phyloP scores from a whole-genome alignment of 768 basidiomycete species.

The Boletus rufocinnamomeus region DNA sequence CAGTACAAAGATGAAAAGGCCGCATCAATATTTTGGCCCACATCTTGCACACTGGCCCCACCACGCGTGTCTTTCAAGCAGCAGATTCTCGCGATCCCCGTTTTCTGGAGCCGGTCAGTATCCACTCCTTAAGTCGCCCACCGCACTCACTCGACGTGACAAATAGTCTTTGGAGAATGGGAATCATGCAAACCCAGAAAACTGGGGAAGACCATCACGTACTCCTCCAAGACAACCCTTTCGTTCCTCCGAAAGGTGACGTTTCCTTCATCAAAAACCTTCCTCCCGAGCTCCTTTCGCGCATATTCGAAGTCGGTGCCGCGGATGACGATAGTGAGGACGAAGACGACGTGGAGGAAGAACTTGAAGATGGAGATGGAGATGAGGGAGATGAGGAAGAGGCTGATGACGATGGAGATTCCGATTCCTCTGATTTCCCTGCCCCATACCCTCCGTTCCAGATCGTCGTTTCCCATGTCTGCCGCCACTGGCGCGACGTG shows the following conservation, averaged over 20 bases:
- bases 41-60: not conserved
- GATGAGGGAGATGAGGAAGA: not conserved
- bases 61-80: not conserved
- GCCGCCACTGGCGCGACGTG: constrained; percentile 56
- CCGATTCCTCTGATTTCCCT: constrained; percentile 7
- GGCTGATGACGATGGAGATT: constrained; percentile 3
- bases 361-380: not conserved
- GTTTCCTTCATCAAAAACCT: constrained; percentile 52
- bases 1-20: not conserved
- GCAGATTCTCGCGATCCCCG: not conserved
- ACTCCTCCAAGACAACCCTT: constrained; percentile 48
- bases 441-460: constrained; percentile 41
- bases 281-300: constrained; percentile 57
- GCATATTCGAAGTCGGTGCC: constrained; percentile 54
- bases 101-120: not conserved
- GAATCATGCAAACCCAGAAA: constrained; percentile 4
- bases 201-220: constrained; percentile 10
- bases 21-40: not conserved
- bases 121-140: not conserved
- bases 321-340: constrained; percentile 38
- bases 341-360: constrained; percentile 34
- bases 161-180: constrained; percentile 5
- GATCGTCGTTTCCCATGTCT: constrained; percentile 62
- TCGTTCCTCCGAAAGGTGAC: constrained; percentile 43
- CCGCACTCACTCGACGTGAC: not conserved